Evolutionary conservation across 2,329 filamentous ascomycete species (phyloP).

Genomic region (Trichophyton simii): DNA sequence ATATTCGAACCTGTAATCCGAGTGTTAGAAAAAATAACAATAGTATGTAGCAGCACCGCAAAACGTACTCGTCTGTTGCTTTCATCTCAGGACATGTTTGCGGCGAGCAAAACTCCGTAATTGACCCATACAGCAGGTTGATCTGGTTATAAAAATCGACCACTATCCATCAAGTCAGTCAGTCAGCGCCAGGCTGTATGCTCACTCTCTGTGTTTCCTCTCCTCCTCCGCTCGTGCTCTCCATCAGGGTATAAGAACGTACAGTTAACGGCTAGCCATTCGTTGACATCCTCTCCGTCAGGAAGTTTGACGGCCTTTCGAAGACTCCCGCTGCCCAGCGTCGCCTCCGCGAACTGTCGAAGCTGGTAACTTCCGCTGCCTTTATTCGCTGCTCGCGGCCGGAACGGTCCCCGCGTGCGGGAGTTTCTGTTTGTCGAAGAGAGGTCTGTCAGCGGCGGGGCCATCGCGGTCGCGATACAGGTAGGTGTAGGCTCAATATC

Average conservation of each 20-base stretch:
- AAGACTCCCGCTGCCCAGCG: conserved; percentile 83
- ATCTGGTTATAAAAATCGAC: conserved; percentile 99
- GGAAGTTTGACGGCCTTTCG: conserved; percentile 93
- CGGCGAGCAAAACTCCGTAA: conserved; percentile 97
- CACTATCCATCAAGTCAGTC: conserved; percentile 43
- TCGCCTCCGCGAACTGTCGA: conserved; percentile 95
- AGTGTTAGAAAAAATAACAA: not conserved
- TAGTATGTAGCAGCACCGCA: not conserved
- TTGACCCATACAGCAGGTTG: conserved; percentile 95
- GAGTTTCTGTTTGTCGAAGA: conserved; percentile 51
- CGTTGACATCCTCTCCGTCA: conserved; percentile 93
- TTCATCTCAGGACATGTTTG: conserved; percentile 99
- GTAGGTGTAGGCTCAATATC: not conserved
- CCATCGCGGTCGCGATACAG: not conserved
- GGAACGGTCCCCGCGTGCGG: conserved; percentile 80
- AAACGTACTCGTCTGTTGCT: conserved; percentile 83
- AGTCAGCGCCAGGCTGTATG: not conserved
- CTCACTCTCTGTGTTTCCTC: not conserved
- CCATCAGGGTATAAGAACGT: conserved; percentile 22
- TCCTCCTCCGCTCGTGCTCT: not conserved
- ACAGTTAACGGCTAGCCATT: conserved; percentile 98
- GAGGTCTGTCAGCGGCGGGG: not conserved
- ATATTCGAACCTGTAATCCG: conserved; percentile 67
- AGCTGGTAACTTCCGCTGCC: conserved; percentile 86
- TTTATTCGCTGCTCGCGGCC: conserved; percentile 70